Conservation (phyloP, 306 rosid species). For the Vigna trinervia region DNA sequence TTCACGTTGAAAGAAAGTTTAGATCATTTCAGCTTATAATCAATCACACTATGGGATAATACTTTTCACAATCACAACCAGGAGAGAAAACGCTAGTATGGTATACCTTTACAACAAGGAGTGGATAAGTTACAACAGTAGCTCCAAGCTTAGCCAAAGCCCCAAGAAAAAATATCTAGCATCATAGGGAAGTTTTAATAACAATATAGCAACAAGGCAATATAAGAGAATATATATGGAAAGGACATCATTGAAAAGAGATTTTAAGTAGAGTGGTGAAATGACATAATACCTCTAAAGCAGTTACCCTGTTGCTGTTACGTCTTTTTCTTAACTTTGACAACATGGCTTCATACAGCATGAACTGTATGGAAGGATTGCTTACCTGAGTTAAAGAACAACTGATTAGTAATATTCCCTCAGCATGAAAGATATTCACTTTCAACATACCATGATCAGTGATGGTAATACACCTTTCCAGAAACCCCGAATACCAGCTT, state of each 20-base stretch:
- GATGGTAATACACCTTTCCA: slow-evolving; percentile 96
- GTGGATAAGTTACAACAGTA: slow-evolving; percentile 91
- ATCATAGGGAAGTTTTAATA: slow-evolving; percentile 44
- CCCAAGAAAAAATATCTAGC: slow-evolving; percentile 87
- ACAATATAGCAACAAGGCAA: slow-evolving; percentile 27
- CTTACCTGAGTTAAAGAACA: slow-evolving; percentile 76
- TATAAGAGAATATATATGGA: slow-evolving; percentile 18
- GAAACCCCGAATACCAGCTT: slow-evolving; percentile 84
- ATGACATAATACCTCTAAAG: slow-evolving; percentile 71
- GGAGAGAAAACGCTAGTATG: neutral
- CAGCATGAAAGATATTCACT: slow-evolving; percentile 41
- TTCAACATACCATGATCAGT: slow-evolving; percentile 83
- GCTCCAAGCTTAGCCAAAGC: slow-evolving; percentile 98
- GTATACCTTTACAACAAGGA: slow-evolving; percentile 91
- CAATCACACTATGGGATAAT: neutral
- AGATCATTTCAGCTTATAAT: neutral
- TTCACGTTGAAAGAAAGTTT: neutral
- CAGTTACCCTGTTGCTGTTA: slow-evolving; percentile 64
- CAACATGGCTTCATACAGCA: slow-evolving; percentile 93
- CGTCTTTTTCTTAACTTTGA: slow-evolving; percentile 69
- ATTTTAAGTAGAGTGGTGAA: slow-evolving; percentile 13
- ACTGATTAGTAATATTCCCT: slow-evolving; percentile 51
- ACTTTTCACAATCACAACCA: neutral
- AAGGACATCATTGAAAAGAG: slow-evolving; percentile 3
- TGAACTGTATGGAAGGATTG: slow-evolving; percentile 97